Conservation (phyloP, 805 yeast species). For the Candida coquimbonensis region DNA sequence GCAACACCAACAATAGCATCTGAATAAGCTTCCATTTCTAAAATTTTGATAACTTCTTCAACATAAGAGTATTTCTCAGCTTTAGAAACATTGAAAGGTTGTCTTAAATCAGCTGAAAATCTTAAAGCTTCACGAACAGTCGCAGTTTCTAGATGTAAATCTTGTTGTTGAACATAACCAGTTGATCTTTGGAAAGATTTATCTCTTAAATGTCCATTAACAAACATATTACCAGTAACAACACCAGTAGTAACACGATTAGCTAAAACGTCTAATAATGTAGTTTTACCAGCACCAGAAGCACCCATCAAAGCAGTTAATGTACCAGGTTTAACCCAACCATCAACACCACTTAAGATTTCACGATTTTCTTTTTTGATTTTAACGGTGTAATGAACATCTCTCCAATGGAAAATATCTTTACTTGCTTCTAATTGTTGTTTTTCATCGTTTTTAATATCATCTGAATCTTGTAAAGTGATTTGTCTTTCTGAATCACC, state of each 20-base stretch:
- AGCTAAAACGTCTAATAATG: slow-evolving; percentile 62
- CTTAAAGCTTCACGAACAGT: slow-evolving; percentile 71
- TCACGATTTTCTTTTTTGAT: slow-evolving; percentile 54
- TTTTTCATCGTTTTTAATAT: slow-evolving; percentile 15
- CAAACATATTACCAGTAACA: slow-evolving; percentile 59
- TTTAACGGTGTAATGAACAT: slow-evolving; percentile 63
- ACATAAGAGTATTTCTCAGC: slow-evolving; percentile 59
- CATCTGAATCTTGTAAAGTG: slow-evolving; percentile 7
- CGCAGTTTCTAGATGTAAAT: slow-evolving; percentile 58
- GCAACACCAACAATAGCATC: slow-evolving; percentile 71
- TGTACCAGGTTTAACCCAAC: slow-evolving; percentile 81
- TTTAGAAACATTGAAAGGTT: slow-evolving; percentile 43
- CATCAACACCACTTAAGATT: slow-evolving; percentile 59
- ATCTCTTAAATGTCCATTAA: slow-evolving; percentile 55
- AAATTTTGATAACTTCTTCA: slow-evolving; percentile 53
- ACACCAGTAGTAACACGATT: slow-evolving; percentile 65
- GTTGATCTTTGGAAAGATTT: slow-evolving; percentile 49
- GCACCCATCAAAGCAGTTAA: slow-evolving; percentile 74
- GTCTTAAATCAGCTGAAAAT: slow-evolving; percentile 64
- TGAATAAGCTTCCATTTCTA: slow-evolving; percentile 58
- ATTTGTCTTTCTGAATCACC: slow-evolving; percentile 23
- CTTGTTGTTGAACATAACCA: slow-evolving; percentile 70
- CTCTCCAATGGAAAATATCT: slow-evolving; percentile 71
- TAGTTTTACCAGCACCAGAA: slow-evolving; percentile 79
- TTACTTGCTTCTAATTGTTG: slow-evolving; percentile 28